Evolutionary conservation across 2,329 filamentous ascomycete species (phyloP).

Genomic region (Elsinoe australis): DNA sequence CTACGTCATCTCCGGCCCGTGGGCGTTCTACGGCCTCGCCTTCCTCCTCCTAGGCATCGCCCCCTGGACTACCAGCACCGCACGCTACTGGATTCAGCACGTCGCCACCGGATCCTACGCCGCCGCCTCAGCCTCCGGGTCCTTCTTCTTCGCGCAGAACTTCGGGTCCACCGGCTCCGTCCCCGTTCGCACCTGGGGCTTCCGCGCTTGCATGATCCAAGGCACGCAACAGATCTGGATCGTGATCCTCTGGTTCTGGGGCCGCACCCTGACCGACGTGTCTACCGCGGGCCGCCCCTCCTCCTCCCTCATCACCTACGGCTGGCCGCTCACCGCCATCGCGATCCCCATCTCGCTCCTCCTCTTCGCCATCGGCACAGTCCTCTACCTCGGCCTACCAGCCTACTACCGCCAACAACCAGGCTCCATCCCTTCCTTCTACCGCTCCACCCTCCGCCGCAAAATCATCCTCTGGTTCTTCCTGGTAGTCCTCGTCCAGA

Average conservation of each 20-base stretch:
- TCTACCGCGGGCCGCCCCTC: constrained; percentile 36
- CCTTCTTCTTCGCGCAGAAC: constrained; percentile 59
- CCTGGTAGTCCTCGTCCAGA: constrained; percentile 55
- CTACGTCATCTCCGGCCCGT: constrained; percentile 53
- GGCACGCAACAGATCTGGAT: constrained; percentile 61
- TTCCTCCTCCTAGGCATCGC: constrained; percentile 58
- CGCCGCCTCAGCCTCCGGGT: constrained; percentile 54
- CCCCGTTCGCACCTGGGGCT: constrained; percentile 59
- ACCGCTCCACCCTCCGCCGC: constrained; percentile 52
- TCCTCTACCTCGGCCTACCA: constrained; percentile 55
- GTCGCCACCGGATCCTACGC: constrained; percentile 56
- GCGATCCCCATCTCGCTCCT: constrained; percentile 51
- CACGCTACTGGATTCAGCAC: constrained; percentile 51
- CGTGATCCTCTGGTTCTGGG: constrained; percentile 61
- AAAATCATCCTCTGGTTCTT: constrained; percentile 63
- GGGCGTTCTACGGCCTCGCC: constrained; percentile 54
- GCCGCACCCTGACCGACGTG: constrained; percentile 45
- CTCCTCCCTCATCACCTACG: constrained; percentile 21
- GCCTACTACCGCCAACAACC: constrained; percentile 59
- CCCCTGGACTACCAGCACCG: constrained; percentile 43
- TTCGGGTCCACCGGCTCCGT: constrained; percentile 49
- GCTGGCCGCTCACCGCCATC: constrained; percentile 39
- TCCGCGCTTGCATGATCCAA: constrained; percentile 58
- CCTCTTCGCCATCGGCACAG: constrained; percentile 49
- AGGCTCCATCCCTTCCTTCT: constrained; percentile 58